Evolutionary conservation across 495 filamentous ascomycete genomes (phyloP), one percentile per base, ranked within the genome.

Genomic region (Neurospora sp.): DNA sequence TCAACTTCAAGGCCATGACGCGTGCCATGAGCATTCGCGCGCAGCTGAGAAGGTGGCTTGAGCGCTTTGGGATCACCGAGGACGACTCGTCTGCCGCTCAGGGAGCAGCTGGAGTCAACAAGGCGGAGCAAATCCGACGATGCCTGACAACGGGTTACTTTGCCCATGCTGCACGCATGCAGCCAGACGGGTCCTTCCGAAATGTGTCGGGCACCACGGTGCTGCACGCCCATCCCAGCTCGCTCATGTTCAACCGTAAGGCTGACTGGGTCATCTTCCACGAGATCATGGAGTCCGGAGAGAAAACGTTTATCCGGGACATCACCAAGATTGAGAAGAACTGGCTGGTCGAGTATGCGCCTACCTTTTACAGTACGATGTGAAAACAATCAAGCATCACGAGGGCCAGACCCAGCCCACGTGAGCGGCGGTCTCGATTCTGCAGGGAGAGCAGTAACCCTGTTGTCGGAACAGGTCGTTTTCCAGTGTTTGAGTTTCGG

Each of bases 251-350:
- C 86, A 97, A 98, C 82, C 89, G 96, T 61, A 98, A 97, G 84
- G 94, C 93, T 20, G 95, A 98, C 75, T 99, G 96, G 96, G 94
- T 99, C 10, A 89, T 99, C 53, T 99, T 98, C 78, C 92, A 96
- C 77, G 96, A 98, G 79, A 89, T 98, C 70, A 89, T 97, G 85
- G 94, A 99, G 81, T 96, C 93, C 27, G 91, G 93, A 17, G 87
- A 88, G 71, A 98, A 98, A 84, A 94, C 88, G 0, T 98, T 91
- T 75, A 97, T 99, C 71, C 87, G 94, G 59, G 96, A 99, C 83
- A 83, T 97, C 70, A 96, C 91, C 6, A 94, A 91, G 84, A 93
- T 98, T 72, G 91, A 97, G 81, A 97, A 93, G 85, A 85, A 84
- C 61, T 99, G 95, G 90, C 86, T 99, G 74, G 74, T 96, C 69